These are phyloP conservation scores for Penicillium cinerascens DNA, from an alignment of 495 filamentous ascomycete species.

Conservation along the genomic window DNA sequence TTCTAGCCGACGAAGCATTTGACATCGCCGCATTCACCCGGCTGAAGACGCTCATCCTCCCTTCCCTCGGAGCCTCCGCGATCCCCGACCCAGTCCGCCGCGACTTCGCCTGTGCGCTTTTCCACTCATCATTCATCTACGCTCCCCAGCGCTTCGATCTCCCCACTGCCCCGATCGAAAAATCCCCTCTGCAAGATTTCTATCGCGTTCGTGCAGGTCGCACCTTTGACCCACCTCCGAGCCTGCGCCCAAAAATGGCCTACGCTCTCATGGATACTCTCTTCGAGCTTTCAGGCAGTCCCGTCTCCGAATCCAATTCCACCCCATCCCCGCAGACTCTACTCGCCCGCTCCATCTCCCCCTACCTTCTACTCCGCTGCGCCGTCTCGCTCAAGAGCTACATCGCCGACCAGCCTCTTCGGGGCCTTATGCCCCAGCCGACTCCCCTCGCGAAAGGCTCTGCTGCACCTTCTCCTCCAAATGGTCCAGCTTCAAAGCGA, in stretches of 20 bases:
- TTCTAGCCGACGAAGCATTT: constrained; percentile 58
- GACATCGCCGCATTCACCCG: constrained; percentile 72
- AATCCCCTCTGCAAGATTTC: constrained; percentile 56
- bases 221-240: constrained; percentile 64
- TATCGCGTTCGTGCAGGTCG: constrained; percentile 64
- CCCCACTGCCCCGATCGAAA: constrained; percentile 42
- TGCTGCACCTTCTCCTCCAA: constrained; percentile 64
- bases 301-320: constrained; percentile 1
- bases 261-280: constrained; percentile 81
- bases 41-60: constrained; percentile 68
- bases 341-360: constrained; percentile 73
- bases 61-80: constrained; percentile 60
- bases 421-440: constrained; percentile 90
- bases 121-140: constrained; percentile 80
- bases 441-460: constrained; percentile 71
- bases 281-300: constrained; percentile 53
- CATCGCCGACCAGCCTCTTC: constrained; percentile 85
- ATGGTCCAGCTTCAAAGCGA: constrained; percentile 67
- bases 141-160: constrained; percentile 61
- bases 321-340: constrained; percentile 38
- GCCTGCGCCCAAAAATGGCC: constrained; percentile 64
- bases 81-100: constrained; percentile 65
- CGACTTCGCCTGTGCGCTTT: constrained; percentile 73
- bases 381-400: constrained; percentile 77
- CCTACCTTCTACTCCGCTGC: constrained; percentile 78